These are phyloP conservation scores for Aspergillus flavus DNA, from an alignment of 2,329 filamentous ascomycete species.

Conservation along the genomic window DNA sequence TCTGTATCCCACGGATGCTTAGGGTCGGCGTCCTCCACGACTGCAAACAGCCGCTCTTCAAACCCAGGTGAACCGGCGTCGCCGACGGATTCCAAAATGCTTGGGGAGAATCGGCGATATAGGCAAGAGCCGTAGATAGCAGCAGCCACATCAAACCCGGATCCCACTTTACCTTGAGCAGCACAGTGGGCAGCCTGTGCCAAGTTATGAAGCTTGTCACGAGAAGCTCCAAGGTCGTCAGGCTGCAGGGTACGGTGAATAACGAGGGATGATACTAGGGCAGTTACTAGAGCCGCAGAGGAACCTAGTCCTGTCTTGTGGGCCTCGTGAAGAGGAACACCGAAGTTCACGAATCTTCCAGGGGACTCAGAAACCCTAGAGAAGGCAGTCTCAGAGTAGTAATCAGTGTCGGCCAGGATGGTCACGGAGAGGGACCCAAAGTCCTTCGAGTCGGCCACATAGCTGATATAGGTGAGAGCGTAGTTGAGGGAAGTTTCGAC, in stretches of 20 bases:
- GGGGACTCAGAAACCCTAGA: conserved; percentile 36
- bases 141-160: conserved; percentile 91
- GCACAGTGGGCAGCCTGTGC: conserved; percentile 92
- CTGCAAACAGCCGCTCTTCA: conserved; percentile 61
- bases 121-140: conserved; percentile 90
- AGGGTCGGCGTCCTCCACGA: conserved; percentile 64
- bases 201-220: conserved; percentile 79
- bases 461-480: conserved; percentile 75
- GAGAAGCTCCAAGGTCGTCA: conserved; percentile 52
- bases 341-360: conserved; percentile 73
- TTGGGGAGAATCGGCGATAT: conserved; percentile 90
- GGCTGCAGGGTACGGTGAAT: conserved; percentile 48
- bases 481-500: conserved; percentile 90
- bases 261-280: conserved; percentile 63
- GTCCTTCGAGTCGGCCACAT: conserved; percentile 53
- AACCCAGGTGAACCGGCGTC: conserved; percentile 70
- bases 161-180: conserved; percentile 94
- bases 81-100: conserved; percentile 67
- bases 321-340: conserved; percentile 72
- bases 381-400: conserved; percentile 76
- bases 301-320: conserved; percentile 97
- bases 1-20: conserved; percentile 74
- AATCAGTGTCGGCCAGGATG: conserved; percentile 92
- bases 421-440: conserved; percentile 73
- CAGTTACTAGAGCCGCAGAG: conserved; percentile 89